Evolutionary conservation across 2,329 filamentous ascomycete genomes (phyloP).

Genomic region (Macrophomina tecta): DNA sequence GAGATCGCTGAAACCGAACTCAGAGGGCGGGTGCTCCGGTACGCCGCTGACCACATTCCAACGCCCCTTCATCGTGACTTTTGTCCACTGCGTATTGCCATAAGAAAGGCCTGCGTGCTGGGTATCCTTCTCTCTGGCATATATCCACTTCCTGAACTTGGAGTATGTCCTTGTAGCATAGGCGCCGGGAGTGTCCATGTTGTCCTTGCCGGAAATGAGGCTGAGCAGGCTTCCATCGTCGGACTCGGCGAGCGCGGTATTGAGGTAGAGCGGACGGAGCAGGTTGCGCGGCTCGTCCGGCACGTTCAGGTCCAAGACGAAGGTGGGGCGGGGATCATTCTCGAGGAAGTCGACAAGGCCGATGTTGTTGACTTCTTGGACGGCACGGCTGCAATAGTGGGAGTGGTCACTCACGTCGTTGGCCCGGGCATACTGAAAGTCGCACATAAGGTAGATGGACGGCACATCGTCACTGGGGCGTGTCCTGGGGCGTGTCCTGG

Average conservation of each 20-base stretch:
- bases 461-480: not conserved
- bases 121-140: conserved; percentile 29
- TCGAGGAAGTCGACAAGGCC: conserved; percentile 36
- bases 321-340: conserved; percentile 36
- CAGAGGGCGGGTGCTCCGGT: not conserved
- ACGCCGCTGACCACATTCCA: conserved; percentile 41
- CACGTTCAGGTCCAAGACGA: conserved; percentile 32
- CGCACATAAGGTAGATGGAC: conserved; percentile 18
- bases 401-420: not conserved
- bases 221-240: conserved; percentile 31
- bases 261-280: conserved; percentile 34
- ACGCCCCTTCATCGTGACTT: conserved; percentile 34
- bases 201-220: conserved; percentile 33
- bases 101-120: conserved; percentile 32
- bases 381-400: not conserved
- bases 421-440: not conserved
- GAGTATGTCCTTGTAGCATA: conserved; percentile 32
- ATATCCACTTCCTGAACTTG: conserved; percentile 39
- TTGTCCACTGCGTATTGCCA: conserved; percentile 38
- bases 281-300: conserved; percentile 26
- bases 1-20: not conserved
- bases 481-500: not conserved
- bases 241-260: conserved; percentile 34
- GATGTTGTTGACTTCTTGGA: conserved; percentile 26
- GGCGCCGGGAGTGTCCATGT: conserved; percentile 31